These are phyloP conservation scores for Phytophthora chlamydospora DNA, from an alignment of 352 stramenopile species.

Conservation along the genomic window DNA sequence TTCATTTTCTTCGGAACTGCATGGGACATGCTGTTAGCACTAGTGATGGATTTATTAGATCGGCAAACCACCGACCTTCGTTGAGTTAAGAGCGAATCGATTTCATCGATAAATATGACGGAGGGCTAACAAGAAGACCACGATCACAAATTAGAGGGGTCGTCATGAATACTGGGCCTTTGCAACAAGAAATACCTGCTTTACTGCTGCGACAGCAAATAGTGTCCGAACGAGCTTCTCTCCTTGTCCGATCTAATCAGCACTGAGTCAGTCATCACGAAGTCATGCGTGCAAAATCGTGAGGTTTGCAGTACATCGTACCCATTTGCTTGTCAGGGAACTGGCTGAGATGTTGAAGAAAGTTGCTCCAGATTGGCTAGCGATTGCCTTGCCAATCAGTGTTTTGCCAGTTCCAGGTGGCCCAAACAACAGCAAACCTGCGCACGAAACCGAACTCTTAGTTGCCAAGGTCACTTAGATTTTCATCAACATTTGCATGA, in stretches of 20 bases:
- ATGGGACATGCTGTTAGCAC: slow-evolving; percentile 9
- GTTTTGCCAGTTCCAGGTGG: slow-evolving; percentile 97
- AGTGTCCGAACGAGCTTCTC: slow-evolving; percentile 98
- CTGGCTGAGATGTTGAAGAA: slow-evolving; percentile 99
- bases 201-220: slow-evolving; percentile 95
- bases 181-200: slow-evolving; percentile 67
- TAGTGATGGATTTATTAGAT: not conserved
- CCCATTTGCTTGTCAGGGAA: slow-evolving; percentile 99
- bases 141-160: slow-evolving; percentile 1
- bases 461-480: not conserved
- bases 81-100: slow-evolving; percentile 98
- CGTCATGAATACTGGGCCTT: too few species aligned
- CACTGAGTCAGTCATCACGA: not conserved
- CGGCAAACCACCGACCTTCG: slow-evolving; percentile 62
- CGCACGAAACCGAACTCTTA: not conserved
- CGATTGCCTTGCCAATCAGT: slow-evolving; percentile 99
- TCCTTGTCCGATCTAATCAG: slow-evolving; percentile 95
- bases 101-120: slow-evolving; percentile 99
- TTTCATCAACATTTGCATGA: not conserved
- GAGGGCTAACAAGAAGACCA: slow-evolving; percentile 74
- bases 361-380: slow-evolving; percentile 96
- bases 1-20: slow-evolving; percentile 96
- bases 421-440: slow-evolving; percentile 95
- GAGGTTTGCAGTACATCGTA: slow-evolving; percentile 16
- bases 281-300: not conserved